Percentiles rank a stretch among this genome's conserved stretches.
Conservation (phyloP, 2,329 filamentous ascomycete genomes). For the Penicillium sp. region DNA sequence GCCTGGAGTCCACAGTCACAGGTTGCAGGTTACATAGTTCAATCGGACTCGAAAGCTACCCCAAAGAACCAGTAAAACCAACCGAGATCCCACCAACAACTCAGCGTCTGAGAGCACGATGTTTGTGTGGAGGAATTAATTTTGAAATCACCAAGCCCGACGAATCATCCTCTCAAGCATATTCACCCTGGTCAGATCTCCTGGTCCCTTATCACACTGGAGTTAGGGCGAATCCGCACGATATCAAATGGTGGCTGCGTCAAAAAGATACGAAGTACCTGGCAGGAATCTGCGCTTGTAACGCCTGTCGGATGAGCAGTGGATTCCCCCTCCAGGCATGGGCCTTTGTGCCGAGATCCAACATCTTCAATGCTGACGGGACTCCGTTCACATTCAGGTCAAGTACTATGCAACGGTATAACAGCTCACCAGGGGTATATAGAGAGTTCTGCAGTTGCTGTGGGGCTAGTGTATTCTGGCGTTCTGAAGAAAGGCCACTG, state of each 20-base stretch:
- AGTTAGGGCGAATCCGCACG: conserved; percentile 44
- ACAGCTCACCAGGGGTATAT: conserved; percentile 51
- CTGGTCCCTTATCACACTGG: conserved; percentile 47
- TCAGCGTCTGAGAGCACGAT: conserved; percentile 44
- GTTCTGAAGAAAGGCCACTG: conserved; percentile 50
- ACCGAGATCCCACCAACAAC: conserved; percentile 10
- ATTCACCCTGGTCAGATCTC: conserved; percentile 53
- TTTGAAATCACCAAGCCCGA: conserved; percentile 58
- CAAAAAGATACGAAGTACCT: conserved; percentile 50
- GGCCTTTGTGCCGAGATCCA: conserved; percentile 60
- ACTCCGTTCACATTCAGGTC: conserved; percentile 35
- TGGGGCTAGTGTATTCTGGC: conserved; percentile 64
- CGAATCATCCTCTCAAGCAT: conserved; percentile 42
- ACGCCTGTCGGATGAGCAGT: conserved; percentile 57
- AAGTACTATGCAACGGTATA: conserved; percentile 51
- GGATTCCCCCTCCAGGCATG: conserved; percentile 64
- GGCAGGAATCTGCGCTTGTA: conserved; percentile 59
- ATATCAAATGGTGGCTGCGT: conserved; percentile 60
- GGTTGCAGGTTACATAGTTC: conserved; percentile 23
- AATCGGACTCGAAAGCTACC: not conserved
- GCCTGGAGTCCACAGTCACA: conserved; percentile 12
- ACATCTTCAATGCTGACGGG: conserved; percentile 50
- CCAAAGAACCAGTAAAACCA: not conserved
- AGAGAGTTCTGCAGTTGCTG: conserved; percentile 62
- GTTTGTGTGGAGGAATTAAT: conserved; percentile 54